phyloP scores from a whole-genome alignment of 495 filamentous ascomycete genomes.

The Xylaria sp. region DNA sequence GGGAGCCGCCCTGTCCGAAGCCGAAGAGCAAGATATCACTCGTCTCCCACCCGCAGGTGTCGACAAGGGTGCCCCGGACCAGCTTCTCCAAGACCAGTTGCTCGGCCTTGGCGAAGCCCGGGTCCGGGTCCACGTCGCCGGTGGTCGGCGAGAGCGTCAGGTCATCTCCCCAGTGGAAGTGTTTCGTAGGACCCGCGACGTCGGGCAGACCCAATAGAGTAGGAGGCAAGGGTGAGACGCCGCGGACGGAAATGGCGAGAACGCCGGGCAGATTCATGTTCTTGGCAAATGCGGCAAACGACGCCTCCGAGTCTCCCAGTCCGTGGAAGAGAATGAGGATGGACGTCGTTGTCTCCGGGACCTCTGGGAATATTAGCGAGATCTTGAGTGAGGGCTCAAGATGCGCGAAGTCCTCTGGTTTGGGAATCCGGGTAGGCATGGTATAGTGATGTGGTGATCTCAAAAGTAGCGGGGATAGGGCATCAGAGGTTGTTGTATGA shows the following conservation, averaged over 20 bases:
- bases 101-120: slow-evolving; percentile 69
- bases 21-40: slow-evolving; percentile 81
- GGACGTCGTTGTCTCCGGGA: slow-evolving; percentile 63
- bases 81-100: slow-evolving; percentile 61
- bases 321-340: slow-evolving; percentile 91
- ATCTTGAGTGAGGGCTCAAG: slow-evolving; percentile 39
- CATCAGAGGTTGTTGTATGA: not conserved
- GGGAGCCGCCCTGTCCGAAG: slow-evolving; percentile 87
- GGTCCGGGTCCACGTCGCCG: slow-evolving; percentile 77
- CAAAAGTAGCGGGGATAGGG: not conserved
- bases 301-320: slow-evolving; percentile 75
- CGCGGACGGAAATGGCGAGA: slow-evolving; percentile 75
- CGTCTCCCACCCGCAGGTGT: slow-evolving; percentile 72
- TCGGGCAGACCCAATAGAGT: slow-evolving; percentile 62
- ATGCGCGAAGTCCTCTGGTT: slow-evolving; percentile 44
- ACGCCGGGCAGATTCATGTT: slow-evolving; percentile 83
- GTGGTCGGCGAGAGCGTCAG: slow-evolving; percentile 67
- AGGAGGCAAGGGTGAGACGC: slow-evolving; percentile 74
- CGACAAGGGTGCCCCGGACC: slow-evolving; percentile 65
- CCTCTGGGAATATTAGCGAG: slow-evolving; percentile 44
- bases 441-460: not conserved
- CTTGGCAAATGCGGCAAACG: slow-evolving; percentile 76
- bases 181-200: slow-evolving; percentile 21
- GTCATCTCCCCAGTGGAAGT: slow-evolving; percentile 94
- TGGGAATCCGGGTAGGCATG: slow-evolving; percentile 50